Evolutionary conservation across 495 filamentous ascomycete species (phyloP).

Genomic region (Antarctomyces pellizariae): DNA sequence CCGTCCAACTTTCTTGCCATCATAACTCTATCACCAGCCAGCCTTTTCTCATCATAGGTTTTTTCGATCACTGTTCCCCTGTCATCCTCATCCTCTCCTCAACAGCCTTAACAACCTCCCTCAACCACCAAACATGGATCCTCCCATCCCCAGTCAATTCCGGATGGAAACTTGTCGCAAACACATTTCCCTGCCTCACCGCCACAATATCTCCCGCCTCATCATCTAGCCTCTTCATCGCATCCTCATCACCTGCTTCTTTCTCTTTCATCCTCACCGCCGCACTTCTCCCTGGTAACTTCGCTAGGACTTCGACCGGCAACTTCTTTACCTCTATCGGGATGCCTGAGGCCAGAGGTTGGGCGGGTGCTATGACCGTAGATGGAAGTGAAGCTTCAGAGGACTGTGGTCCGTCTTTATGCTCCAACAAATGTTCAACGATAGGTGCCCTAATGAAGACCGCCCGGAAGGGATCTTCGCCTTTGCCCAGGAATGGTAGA

Average conservation of each 20-base stretch:
- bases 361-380: constrained; percentile 40
- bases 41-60: too few relatives aligned
- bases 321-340: constrained; percentile 6
- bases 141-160: constrained; percentile 75
- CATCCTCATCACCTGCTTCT: constrained; percentile 6
- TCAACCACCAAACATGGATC: constrained; percentile 89
- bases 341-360: constrained; percentile 2
- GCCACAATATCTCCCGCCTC: constrained; percentile 68
- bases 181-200: constrained; percentile 78
- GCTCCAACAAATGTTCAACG: constrained; percentile 58
- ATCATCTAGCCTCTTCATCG: constrained; percentile 13
- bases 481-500: constrained; percentile 39
- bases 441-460: constrained; percentile 92
- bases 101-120: constrained; percentile 31
- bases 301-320: constrained; percentile 34
- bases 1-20: too few relatives aligned
- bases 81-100: constrained; percentile 10
- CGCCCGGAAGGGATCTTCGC: constrained; percentile 36
- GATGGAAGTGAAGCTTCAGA: constrained; percentile 26
- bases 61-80: too few relatives aligned
- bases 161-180: constrained; percentile 92
- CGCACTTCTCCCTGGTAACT: constrained; percentile 21
- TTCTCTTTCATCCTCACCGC: constrained; percentile 12
- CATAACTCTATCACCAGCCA: too few relatives aligned
- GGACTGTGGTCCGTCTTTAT: constrained; percentile 24